Evolutionary conservation across 2,329 filamentous ascomycete species (phyloP), one percentile per base, ranked within the genome.

Genomic region (Hypocrella siamensis): DNA sequence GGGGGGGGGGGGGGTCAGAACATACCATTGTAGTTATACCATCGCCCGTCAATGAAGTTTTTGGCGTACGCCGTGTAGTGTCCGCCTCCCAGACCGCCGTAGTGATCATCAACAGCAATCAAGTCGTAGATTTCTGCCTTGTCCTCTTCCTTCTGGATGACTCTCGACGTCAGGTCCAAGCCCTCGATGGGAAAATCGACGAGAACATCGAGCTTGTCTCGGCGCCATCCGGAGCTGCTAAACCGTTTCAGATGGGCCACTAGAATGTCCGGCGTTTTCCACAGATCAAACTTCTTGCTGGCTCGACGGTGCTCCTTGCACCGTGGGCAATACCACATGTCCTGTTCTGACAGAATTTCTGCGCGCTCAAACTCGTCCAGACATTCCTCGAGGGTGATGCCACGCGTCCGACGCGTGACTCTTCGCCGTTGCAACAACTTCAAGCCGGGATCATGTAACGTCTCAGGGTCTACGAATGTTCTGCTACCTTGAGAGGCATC

Each of bases 21-120:
- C 76, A 56, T 64, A 90, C 86, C 88, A 53, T 98, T 96, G 54
- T 92, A 96, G 43, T 92, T 82, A 53, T 94, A 94, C 90, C 90
- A 98, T 52, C 80, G 66, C 35, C 70, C 70, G 46, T 93, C 84
- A 38, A 81, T 65, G 54, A 93, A 94, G 52, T 93, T 96, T 60
- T 84, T 86, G 25, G 85, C 86, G 53, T 77, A 86, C 18, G 90
- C 90, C 15, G 86, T 96, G 58, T 98, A 98, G 54, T 98, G 90
- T 1, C 90, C 90, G 26, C 90, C 90, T 37, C 85, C 85, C 24
- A 98, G 70, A 19, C 85, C 84, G 38, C 90, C 90, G 51, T 80
- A 93, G 54, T 98, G 90, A 49, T 93, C 88, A 54, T 98, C 90
- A 2, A 98, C 85, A 11, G 79, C 90, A 48, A 98, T 90, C 19